Evolutionary conservation across 1,284 basidiomycete genomes (phyloP).

Genomic region (Xanthoconium separans): DNA sequence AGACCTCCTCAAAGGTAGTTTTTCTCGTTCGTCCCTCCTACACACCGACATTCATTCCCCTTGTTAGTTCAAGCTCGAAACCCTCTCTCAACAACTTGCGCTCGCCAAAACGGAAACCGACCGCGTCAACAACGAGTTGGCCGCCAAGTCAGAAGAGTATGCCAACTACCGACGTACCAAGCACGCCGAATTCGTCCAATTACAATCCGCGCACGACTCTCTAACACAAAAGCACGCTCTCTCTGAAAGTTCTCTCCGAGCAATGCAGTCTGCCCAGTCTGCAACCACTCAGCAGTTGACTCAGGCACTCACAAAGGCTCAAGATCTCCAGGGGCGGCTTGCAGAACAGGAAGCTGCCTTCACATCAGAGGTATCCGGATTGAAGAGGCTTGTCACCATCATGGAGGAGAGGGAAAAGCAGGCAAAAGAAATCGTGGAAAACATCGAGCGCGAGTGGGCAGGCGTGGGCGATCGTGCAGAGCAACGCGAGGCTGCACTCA

Average conservation of each 20-base stretch:
- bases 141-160: conserved; percentile 68
- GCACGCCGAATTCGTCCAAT: conserved; percentile 68
- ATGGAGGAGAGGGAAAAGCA: conserved; percentile 84
- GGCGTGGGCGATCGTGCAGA: conserved; percentile 68
- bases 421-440: conserved; percentile 72
- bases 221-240: conserved; percentile 63
- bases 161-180: conserved; percentile 69
- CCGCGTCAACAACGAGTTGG: conserved; percentile 61
- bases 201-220: conserved; percentile 73
- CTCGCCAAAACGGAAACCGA: conserved; percentile 72
- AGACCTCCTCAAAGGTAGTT: conserved; percentile 66
- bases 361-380: conserved; percentile 67
- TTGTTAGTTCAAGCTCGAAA: conserved; percentile 73
- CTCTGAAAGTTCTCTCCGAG: conserved; percentile 61
- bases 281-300: conserved; percentile 66
- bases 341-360: conserved; percentile 81
- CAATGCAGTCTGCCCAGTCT: conserved; percentile 67
- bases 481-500: conserved; percentile 59
- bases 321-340: conserved; percentile 68
- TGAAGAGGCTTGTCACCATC: conserved; percentile 71
- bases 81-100: conserved; percentile 74
- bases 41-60: background rate
- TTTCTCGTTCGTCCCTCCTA: background rate
- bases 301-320: conserved; percentile 67
- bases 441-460: conserved; percentile 78